Percentiles rank a stretch among this genome's conserved stretches.
phyloP scores from a whole-genome alignment of 495 filamentous ascomycete species.

The Corynascus novoguineensis region DNA sequence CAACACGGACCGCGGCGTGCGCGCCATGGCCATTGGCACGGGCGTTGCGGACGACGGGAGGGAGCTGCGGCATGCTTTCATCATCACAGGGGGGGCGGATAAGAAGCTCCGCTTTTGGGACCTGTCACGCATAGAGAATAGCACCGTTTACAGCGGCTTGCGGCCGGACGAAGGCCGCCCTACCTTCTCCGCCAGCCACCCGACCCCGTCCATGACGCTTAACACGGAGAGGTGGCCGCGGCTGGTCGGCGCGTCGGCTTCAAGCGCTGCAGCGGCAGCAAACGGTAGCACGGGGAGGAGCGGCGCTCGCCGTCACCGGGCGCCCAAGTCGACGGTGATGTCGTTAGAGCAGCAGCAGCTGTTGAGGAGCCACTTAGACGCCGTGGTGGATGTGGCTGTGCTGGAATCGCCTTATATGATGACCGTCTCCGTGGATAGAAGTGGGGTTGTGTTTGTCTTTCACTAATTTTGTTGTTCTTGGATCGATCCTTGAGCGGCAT shows the following conservation, averaged over 20 bases:
- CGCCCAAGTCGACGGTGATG: slow-evolving; percentile 79
- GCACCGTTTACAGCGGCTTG: slow-evolving; percentile 71
- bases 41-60: slow-evolving; percentile 53
- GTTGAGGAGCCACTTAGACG: slow-evolving; percentile 80
- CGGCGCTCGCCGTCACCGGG: slow-evolving; percentile 35
- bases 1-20: slow-evolving; percentile 52
- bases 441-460: slow-evolving; percentile 89
- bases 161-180: slow-evolving; percentile 65
- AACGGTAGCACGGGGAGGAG: slow-evolving; percentile 38
- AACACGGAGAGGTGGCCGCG: slow-evolving; percentile 64
- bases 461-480: slow-evolving; percentile 33
- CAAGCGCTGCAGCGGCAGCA: slow-evolving; percentile 31
- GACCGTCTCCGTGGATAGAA: slow-evolving; percentile 83
- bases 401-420: slow-evolving; percentile 88
- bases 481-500: too few species aligned
- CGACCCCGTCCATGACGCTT: slow-evolving; percentile 60
- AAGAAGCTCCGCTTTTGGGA: slow-evolving; percentile 95
- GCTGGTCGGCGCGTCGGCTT: slow-evolving; percentile 11
- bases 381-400: slow-evolving; percentile 79
- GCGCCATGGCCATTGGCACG: slow-evolving; percentile 52
- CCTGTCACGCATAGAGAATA: slow-evolving; percentile 62
- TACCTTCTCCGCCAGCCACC: slow-evolving; percentile 65
- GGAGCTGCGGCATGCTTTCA: slow-evolving; percentile 60
- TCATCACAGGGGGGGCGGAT: slow-evolving; percentile 82
- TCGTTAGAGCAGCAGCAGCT: slow-evolving; percentile 80